A percentile compares a stretch with the other conserved stretches of the same genome.
Evolutionary conservation across 2,329 filamentous ascomycete genomes (phyloP).

Genomic region (Aspergillus terreus): DNA sequence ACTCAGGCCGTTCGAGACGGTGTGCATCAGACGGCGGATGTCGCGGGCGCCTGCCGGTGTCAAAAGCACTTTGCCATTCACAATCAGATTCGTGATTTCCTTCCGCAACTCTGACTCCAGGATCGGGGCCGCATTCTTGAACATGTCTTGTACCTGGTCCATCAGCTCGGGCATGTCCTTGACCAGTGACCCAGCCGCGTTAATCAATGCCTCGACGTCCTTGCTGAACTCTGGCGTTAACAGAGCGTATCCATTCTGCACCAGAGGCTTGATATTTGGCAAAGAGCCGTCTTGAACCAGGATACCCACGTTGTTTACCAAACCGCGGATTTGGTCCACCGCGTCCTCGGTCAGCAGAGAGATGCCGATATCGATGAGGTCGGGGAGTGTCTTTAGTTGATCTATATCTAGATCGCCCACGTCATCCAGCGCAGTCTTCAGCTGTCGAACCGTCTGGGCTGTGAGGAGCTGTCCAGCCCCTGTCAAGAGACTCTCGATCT

Average conservation of each 20-base stretch:
- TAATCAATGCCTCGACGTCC: background rate
- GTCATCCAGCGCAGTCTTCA: background rate
- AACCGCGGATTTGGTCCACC: background rate
- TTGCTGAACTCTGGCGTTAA: background rate
- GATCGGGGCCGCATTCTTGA: background rate
- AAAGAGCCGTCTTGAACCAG: background rate
- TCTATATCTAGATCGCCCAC: background rate
- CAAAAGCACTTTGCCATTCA: background rate
- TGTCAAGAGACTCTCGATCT: background rate
- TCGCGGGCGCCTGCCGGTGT: background rate
- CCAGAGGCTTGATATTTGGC: background rate
- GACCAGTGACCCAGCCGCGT: background rate
- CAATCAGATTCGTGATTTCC: background rate
- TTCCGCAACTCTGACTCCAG: background rate
- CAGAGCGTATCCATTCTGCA: background rate
- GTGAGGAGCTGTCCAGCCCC: background rate
- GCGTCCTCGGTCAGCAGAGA: background rate
- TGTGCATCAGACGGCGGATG: background rate
- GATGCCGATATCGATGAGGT: background rate
- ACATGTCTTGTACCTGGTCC: background rate
- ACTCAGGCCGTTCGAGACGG: background rate
- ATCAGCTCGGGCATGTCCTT: background rate
- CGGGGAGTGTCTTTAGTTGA: background rate
- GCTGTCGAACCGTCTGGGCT: background rate
- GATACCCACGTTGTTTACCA: background rate